phyloP scores from a whole-genome alignment of 768 basidiomycete genomes.

The Psilocybe sp. region DNA sequence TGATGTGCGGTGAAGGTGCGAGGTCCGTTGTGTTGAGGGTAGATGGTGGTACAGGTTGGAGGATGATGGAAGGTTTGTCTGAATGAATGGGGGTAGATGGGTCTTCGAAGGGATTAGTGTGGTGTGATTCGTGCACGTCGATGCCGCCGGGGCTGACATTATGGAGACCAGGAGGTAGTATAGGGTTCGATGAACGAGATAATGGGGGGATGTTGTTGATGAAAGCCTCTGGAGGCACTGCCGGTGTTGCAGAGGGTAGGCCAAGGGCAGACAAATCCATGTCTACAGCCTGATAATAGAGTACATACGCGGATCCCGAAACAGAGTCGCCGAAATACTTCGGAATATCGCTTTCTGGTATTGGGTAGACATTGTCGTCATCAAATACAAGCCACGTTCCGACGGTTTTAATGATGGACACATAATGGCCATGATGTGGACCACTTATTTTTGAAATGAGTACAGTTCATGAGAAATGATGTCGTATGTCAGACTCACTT shows the following conservation, averaged over 20 bases:
- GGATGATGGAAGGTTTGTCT: conserved; percentile 8
- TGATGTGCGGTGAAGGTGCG: conserved; percentile 4
- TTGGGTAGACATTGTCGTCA: conserved; percentile 87
- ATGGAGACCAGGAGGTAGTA: conserved; percentile 27
- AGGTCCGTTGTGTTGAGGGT: conserved; percentile 5
- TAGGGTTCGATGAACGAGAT: conserved; percentile 19
- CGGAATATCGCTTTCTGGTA: conserved; percentile 86
- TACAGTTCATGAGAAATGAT: conserved; percentile 9
- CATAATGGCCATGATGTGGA: conserved; percentile 98
- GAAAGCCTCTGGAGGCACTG: conserved; percentile 21
- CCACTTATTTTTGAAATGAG: conserved; percentile 53
- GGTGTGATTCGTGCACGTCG: conserved; percentile 13
- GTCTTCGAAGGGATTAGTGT: conserved; percentile 10
- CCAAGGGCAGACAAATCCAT: conserved; percentile 75
- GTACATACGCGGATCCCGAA: conserved; percentile 88
- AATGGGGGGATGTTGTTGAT: conserved; percentile 15
- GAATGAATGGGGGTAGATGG: conserved; percentile 11
- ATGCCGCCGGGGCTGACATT: conserved; percentile 11
- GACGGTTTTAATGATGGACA: conserved; percentile 87
- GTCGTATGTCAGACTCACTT: conserved; percentile 58
- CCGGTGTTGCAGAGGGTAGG: conserved; percentile 38
- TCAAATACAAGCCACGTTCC: conserved; percentile 92
- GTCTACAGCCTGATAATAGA: conserved; percentile 95
- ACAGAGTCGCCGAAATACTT: conserved; percentile 93
- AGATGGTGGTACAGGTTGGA: conserved; percentile 9